Conservation (phyloP, 169 alveolate genomes). For the Plasmodium falciparum region DNA sequence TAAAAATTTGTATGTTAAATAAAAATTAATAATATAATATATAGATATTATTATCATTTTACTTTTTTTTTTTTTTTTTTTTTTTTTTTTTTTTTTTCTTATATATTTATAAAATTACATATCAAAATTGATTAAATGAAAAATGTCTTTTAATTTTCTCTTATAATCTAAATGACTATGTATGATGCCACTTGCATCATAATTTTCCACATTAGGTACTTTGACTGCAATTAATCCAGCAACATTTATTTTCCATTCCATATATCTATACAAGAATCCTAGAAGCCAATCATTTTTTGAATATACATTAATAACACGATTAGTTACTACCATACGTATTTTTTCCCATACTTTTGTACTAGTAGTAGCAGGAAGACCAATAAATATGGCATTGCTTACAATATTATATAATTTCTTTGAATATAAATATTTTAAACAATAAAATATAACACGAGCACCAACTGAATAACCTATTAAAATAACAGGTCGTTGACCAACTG, state of each 20-base stretch:
- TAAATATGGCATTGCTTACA: constrained; percentile 89
- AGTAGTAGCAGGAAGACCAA: constrained; percentile 92
- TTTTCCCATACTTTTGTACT: constrained; percentile 88
- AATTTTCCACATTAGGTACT: constrained; percentile 86
- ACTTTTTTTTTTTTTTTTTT: no score
- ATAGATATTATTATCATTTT: no score
- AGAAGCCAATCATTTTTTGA: constrained; percentile 92
- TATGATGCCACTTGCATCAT: constrained; percentile 88
- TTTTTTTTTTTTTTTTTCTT: no score
- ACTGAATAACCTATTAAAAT: constrained; percentile 92
- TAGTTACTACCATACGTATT: constrained; percentile 92
- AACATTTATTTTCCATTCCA: constrained; percentile 90
- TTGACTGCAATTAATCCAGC: constrained; percentile 89
- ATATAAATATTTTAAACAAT: constrained; percentile 89
- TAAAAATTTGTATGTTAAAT: no score
- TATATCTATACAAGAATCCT: constrained; percentile 92
- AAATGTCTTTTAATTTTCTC: constrained; percentile 79
- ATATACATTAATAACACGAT: constrained; percentile 91
- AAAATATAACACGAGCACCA: constrained; percentile 93
- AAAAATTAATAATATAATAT: no score
- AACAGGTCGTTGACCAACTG: constrained; percentile 93
- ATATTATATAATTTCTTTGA: constrained; percentile 82
- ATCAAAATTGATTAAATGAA: constrained; percentile 76
- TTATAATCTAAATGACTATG: constrained; percentile 83
- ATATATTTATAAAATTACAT: constrained; percentile 1